Base-by-base conservation (phyloP, 495 filamentous ascomycete species). In the Pseudomonodictys pantanalensis region DNA sequence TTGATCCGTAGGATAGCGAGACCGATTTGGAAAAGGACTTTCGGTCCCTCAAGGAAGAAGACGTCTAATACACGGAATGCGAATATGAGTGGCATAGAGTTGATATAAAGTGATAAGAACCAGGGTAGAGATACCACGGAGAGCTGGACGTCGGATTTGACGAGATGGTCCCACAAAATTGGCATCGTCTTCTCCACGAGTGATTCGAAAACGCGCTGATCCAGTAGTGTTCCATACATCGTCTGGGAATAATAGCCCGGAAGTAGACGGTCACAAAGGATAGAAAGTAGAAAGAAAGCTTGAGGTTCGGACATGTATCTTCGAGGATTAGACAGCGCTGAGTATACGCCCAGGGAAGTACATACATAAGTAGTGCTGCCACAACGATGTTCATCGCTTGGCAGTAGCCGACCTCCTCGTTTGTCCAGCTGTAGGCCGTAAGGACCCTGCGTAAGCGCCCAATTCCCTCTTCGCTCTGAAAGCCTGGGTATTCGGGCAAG, bases 371-470 rank as follows among this genome's bases (percentile, higher is more conserved):
- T 51, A 98, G 72, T 8, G 93, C 93, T 17, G 93, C 93, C 6
- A 96, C 92, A 17, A 98, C 93, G 60, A 98, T 98, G 69, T 98
- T 98, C 93, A 98, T 98, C 22, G 93, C 93, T 72, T 98, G 93
- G 71, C 93, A 98, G 71, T 98, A 98, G 24, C 93, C 93, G 35
- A 98, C 91, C 59, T 95, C 89, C 44, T 89, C 83, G 67, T 98
- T 91, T 22, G 83, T 88, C 93, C 93, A 98, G 72, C 90, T 96
- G 73, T 98, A 98, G 11, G 93, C 93, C 3, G 91, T 95, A 25
- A 98, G 79, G 24, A 98, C 93, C 46, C 92, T 78, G 41, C 93
- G 83, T 51, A 98, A 78, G 11, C 93, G 84, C 20, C 85, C 90
- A 64, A 98, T 98, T 8, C 93, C 93, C 67, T 96, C 91, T 65